Conservation (phyloP, 2,329 filamentous ascomycete genomes). For the Didymella keratinophila region DNA sequence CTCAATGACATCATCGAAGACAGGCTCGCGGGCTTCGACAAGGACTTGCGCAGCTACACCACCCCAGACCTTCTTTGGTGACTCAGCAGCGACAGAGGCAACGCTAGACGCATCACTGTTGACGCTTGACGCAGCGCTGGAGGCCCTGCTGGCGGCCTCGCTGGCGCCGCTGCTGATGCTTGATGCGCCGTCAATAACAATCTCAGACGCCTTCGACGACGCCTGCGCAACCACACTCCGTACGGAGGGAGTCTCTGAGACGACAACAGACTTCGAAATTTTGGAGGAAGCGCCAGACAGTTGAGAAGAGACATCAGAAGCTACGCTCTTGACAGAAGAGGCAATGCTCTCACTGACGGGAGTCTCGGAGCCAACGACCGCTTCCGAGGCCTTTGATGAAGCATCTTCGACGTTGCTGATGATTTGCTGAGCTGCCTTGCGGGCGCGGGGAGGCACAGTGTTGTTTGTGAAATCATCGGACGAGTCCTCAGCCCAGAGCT, state of each 20-base stretch:
- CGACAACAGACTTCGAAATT: slow-evolving; percentile 35
- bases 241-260: slow-evolving; percentile 27
- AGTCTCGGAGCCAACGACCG: slow-evolving; percentile 44
- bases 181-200: slow-evolving; percentile 15
- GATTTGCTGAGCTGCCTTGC: slow-evolving; percentile 55
- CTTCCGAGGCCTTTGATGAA: slow-evolving; percentile 49
- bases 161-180: slow-evolving; percentile 25
- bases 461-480: slow-evolving; percentile 81
- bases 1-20: slow-evolving; percentile 60
- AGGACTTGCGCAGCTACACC: slow-evolving; percentile 62
- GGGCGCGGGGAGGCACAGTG: slow-evolving; percentile 64
- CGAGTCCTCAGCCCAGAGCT: slow-evolving; percentile 76
- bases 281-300: slow-evolving; percentile 27
- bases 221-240: slow-evolving; percentile 37
- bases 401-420: slow-evolving; percentile 49
- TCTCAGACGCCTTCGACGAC: slow-evolving; percentile 21
- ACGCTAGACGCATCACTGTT: slow-evolving; percentile 2
- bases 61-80: slow-evolving; percentile 61
- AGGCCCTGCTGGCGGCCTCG: slow-evolving; percentile 30
- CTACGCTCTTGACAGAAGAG: slow-evolving; percentile 49
- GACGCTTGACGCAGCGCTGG: slow-evolving; percentile 30
- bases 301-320: slow-evolving; percentile 45
- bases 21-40: slow-evolving; percentile 56
- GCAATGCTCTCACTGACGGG: slow-evolving; percentile 45
- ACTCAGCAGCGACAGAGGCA: slow-evolving; percentile 37